Percentiles rank a stretch among this genome's conserved stretches.
phyloP scores from a whole-genome alignment of 2,329 filamentous ascomycete species.

The Paecilomyces fulvus region DNA sequence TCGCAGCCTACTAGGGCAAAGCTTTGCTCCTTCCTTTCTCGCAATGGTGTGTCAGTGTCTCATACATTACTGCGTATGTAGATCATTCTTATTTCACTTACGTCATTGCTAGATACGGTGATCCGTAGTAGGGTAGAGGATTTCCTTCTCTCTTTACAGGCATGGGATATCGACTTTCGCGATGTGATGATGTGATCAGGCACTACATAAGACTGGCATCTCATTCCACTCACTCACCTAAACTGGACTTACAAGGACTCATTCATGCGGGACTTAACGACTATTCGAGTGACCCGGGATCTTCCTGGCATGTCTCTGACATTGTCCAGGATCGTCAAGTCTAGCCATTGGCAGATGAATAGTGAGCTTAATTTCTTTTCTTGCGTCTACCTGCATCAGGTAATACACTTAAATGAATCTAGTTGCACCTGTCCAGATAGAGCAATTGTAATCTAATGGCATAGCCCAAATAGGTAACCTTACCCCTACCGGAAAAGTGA shows the following conservation, averaged over 20 bases:
- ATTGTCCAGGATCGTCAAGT: neutral
- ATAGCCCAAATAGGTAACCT: neutral
- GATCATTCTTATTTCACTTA: neutral
- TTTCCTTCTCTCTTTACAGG: neutral
- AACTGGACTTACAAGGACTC: too few species aligned
- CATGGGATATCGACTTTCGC: neutral
- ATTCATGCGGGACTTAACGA: too few species aligned
- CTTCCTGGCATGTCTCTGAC: neutral
- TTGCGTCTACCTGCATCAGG: neutral
- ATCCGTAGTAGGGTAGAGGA: neutral
- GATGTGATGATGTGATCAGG: neutral
- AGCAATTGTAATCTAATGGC: neutral
- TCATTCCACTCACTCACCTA: neutral
- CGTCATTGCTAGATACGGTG: neutral
- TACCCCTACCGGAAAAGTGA: neutral
- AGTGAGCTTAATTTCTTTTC: neutral
- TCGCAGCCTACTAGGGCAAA: neutral
- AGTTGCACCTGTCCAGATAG: neutral
- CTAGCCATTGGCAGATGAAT: neutral
- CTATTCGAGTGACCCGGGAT: too few species aligned
- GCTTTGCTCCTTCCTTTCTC: neutral
- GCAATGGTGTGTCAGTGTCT: neutral
- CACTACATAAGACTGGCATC: neutral
- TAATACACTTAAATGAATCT: neutral
- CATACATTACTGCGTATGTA: neutral